Percentiles rank a stretch among this genome's conserved stretches.
phyloP scores from a whole-genome alignment of 495 filamentous ascomycete genomes.

The Podospora conica region DNA sequence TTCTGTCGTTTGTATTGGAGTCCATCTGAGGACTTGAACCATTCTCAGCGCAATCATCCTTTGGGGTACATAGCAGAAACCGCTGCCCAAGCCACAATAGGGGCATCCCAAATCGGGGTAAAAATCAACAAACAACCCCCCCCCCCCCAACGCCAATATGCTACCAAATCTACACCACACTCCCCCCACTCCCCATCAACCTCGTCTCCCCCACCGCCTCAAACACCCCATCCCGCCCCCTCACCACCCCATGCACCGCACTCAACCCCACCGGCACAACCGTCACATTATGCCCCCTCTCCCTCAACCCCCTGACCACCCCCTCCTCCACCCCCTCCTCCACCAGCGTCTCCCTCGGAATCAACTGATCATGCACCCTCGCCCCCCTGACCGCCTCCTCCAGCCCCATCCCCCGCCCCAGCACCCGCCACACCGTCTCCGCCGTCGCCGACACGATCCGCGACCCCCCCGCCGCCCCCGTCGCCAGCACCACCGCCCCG shows the following conservation, averaged over 20 bases:
- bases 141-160: neutral
- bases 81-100: neutral
- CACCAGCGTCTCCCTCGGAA: slow-evolving; percentile 61
- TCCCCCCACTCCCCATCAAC: slow-evolving; percentile 66
- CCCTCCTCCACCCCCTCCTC: slow-evolving; percentile 65
- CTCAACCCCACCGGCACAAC: slow-evolving; percentile 60
- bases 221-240: slow-evolving; percentile 62
- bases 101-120: neutral
- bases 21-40: too few relatives aligned
- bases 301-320: slow-evolving; percentile 58
- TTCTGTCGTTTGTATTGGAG: too few relatives aligned
- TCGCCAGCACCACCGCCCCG: slow-evolving; percentile 58
- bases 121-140: neutral
- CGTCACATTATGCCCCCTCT: slow-evolving; percentile 65
- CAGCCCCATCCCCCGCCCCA: slow-evolving; percentile 57
- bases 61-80: neutral
- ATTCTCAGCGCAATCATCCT: neutral
- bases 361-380: slow-evolving; percentile 76
- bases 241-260: slow-evolving; percentile 64
- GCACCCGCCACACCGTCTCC: slow-evolving; percentile 65
- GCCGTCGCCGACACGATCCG: slow-evolving; percentile 81
- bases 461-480: slow-evolving; percentile 79
- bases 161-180: slow-evolving; percentile 46
- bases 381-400: slow-evolving; percentile 58
- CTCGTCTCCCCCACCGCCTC: slow-evolving; percentile 61